These are phyloP conservation scores for Arabidopsis lyrata DNA, from an alignment of 441 rosid species.

Conservation along the genomic window DNA sequence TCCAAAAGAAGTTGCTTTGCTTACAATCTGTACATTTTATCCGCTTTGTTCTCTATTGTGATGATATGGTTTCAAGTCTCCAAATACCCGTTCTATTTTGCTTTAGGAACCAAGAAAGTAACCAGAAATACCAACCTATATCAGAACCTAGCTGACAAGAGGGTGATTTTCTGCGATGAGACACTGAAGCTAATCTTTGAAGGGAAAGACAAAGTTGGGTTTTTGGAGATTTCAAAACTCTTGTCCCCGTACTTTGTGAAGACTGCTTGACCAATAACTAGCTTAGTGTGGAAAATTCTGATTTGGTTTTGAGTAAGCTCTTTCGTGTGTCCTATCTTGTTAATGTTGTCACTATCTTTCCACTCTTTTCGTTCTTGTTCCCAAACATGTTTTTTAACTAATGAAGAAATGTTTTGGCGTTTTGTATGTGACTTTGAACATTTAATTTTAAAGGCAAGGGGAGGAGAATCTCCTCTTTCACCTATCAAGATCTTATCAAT, in stretches of 20 bases:
- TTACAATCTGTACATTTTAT: constrained; percentile 9
- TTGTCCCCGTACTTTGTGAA: constrained; percentile 65
- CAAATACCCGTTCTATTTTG: background rate
- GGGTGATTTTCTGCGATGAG: constrained; percentile 70
- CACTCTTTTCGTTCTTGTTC: no score
- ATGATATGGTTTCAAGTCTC: constrained; percentile 27
- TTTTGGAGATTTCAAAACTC: constrained; percentile 66
- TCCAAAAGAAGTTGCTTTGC: background rate
- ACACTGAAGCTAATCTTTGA: constrained; percentile 69
- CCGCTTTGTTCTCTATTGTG: background rate
- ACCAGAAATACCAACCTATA: background rate
- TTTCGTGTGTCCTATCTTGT: no score
- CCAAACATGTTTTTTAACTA: no score
- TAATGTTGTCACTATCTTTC: no score
- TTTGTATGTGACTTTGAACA: constrained; percentile 80
- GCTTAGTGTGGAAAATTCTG: constrained; percentile 7
- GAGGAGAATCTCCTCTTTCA: constrained; percentile 76
- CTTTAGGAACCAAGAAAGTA: background rate
- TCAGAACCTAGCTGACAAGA: constrained; percentile 76
- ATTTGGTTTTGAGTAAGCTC: constrained; percentile 1
- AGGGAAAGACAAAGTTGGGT: constrained; percentile 70
- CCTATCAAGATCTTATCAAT: constrained; percentile 76
- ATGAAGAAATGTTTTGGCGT: no score
- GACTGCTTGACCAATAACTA: constrained; percentile 37
- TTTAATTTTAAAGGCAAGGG: constrained; percentile 65